Evolutionary conservation across 257 asterid species (phyloP), one percentile per base, ranked within the genome.

Genomic region (Solanum boliviense): DNA sequence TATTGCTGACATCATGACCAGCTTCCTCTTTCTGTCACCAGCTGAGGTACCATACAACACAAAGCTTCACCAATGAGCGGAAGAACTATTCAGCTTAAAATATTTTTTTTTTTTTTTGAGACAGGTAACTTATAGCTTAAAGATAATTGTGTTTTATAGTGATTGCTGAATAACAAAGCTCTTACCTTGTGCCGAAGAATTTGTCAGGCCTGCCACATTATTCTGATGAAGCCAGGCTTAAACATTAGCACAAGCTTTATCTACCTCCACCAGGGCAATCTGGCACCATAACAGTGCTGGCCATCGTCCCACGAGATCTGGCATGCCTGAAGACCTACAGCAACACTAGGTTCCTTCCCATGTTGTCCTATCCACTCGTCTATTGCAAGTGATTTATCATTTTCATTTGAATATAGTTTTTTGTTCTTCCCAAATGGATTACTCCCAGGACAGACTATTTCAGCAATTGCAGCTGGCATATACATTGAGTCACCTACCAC

Each of bases 211-310:
- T 48, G 70, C 27, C 27, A 48, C 44, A 10, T 29, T 81, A 9
- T 29, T 78, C 85, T 18, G 85, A 81, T 46, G 29, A 29, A 29
- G 29, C 68, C 41, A 81, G 56, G 60, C 18, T 34, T 65, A 65
- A 44, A 73, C 41, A 86, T 16, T 52, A 44, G 72, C 65, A 71
- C 65, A 84, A 52, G 87, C 56, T 85, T 56, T 68, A 82, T 86
- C 90, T 88, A 91, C 89, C 97, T 91, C 98, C 99, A 96, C 98
- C 98, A 96, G 82, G 99, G 98, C 15, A 93, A 84, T 89, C 98
- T 92, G 82, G 99, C 98, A 91, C 93, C 93, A 75, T 94, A 96
- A 78, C 84, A 56, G 92, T 93, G 97, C 86, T 91, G 91, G n/a
- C 91, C 96, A 3, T 93, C 94, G 52, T 95, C 98, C 99, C 98